Evolutionary conservation across 2,329 filamentous ascomycete genomes (phyloP), one percentile per base, ranked within the genome.

Genomic region (Beauveria australis): DNA sequence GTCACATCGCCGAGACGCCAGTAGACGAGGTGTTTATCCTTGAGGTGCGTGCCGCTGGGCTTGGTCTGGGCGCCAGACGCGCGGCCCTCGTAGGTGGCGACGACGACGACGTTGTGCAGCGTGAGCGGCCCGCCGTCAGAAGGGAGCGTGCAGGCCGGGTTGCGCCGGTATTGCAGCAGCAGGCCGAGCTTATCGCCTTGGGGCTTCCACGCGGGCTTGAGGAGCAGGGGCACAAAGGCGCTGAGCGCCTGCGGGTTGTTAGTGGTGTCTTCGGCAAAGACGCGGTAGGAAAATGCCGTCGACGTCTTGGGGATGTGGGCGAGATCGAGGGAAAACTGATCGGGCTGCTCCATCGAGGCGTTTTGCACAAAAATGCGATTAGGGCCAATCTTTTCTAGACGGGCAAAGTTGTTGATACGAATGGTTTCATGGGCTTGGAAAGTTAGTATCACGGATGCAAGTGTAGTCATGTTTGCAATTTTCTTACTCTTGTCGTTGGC

Each of bases 311-410:
- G 80, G 63, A 97, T 82, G 70, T 87, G 85, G 16, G 85, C 80
- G 7, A 94, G 76, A 63, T 92, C 84, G 37, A 99, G 77, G 0
- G 79, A 83, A 74, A 95, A 99, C 69, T 93, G 88, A 62, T 95
- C 92, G 3, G 88, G 82, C 61, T 83, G 86, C 10, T 88, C 84
- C 1, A 79, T 70, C 1, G 78, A 74, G 5, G 82, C 79, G 66
- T 91, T 88, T 37, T 87, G 85, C 56, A 97, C 86, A 74, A 97
- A 96, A 61, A 92, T 89, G 48, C 91, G 91, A 72, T 99, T 99
- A 1, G 92, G 92, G 0, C 92, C 92, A 61, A 99, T 92, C 68
- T 91, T 92, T 68, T 97, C 94, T 6, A 99, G 81, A n/a, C 83
- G 82, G 10, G 87, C 76, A 71, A 96, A 96, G 71, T 96, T 94